Conservation (phyloP, 208 protist species). For the Leishmania major region DNA sequence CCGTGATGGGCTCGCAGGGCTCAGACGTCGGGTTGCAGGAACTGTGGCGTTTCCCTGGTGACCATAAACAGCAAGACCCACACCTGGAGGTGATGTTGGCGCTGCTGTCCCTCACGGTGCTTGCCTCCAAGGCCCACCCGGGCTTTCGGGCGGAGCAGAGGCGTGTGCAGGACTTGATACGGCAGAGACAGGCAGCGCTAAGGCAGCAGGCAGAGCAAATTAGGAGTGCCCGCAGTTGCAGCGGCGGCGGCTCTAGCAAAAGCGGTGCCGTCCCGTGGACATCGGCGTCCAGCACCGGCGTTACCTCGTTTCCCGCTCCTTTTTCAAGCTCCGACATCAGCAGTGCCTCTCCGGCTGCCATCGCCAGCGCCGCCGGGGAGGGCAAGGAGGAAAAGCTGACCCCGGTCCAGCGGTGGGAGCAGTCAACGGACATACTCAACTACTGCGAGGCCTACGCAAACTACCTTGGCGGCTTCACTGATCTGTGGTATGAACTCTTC, state of each 20-base stretch:
- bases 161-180: constrained; percentile 15
- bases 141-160: constrained; percentile 25
- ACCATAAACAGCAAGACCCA: neutral
- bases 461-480: constrained; percentile 52
- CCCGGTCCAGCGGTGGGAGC: constrained; percentile 21
- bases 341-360: constrained; percentile 4
- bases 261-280: neutral
- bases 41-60: constrained; percentile 13
- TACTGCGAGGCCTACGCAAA: constrained; percentile 54
- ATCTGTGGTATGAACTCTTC: constrained; percentile 75
- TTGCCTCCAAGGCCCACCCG: constrained; percentile 18
- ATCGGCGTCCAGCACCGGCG: neutral
- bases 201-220: constrained; percentile 19
- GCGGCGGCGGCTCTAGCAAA: neutral
- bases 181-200: constrained; percentile 8
- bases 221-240: neutral
- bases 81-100: constrained; percentile 22
- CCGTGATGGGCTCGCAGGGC: constrained; percentile 32
- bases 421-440: constrained; percentile 30
- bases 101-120: constrained; percentile 26
- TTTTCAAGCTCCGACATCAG: constrained; percentile 2
- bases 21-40: constrained; percentile 21
- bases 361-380: neutral
- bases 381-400: constrained; percentile 13
- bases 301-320: neutral